Evolutionary conservation across 2,329 filamentous ascomycete genomes (phyloP).

Genomic region (Aureobasidium subglaciale): DNA sequence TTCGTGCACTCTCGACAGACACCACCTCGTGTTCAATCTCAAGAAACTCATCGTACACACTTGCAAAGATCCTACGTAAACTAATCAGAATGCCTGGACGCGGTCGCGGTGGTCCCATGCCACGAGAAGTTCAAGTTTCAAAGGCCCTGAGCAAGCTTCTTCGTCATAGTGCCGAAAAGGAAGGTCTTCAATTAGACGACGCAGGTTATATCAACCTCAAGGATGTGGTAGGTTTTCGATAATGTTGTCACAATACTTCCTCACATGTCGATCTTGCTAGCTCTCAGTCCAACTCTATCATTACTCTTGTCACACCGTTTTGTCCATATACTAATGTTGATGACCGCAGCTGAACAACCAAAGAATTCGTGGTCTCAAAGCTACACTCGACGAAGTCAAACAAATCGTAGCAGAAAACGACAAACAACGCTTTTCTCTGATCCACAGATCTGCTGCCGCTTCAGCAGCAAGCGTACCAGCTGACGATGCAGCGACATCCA

Average conservation of each 20-base stretch:
- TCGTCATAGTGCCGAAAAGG: constrained; percentile 54
- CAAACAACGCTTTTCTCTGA: constrained; percentile 84
- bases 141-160: constrained; percentile 47
- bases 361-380: constrained; percentile 59
- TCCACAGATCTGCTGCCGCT: constrained; percentile 40
- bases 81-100: constrained; percentile 19
- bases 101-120: constrained; percentile 29
- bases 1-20: no score
- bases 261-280: neutral
- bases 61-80: neutral
- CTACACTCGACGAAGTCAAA: constrained; percentile 68
- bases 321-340: neutral
- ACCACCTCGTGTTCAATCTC: no score
- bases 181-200: constrained; percentile 51
- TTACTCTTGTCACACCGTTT: neutral
- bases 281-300: neutral
- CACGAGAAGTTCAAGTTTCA: constrained; percentile 40
- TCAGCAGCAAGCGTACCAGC: constrained; percentile 17
- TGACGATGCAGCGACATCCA: constrained; percentile 16
- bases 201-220: constrained; percentile 55
- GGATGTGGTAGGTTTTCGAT: constrained; percentile 45
- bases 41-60: no score
- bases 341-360: constrained; percentile 47
- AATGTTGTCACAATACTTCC: neutral
- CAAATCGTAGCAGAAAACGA: constrained; percentile 66